These are phyloP conservation scores for Penicillium nordicum DNA, from an alignment of 2,329 filamentous ascomycete species.

Conservation along the genomic window DNA sequence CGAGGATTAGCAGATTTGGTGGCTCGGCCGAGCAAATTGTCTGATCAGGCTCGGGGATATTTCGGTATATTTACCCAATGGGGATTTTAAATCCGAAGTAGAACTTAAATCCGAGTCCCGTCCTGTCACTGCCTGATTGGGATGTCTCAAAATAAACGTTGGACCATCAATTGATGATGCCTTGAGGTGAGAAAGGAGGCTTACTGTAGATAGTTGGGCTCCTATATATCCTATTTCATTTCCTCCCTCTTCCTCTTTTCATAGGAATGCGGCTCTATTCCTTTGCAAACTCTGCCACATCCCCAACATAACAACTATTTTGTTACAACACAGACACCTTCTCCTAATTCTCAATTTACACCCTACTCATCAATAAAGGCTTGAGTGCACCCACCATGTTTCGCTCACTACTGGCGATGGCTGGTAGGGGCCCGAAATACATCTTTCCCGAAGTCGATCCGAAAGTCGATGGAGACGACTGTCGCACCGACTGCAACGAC, in stretches of 20 bases:
- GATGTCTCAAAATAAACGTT: background rate
- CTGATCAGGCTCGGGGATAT: background rate
- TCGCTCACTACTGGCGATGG: background rate
- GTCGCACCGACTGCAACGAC: background rate
- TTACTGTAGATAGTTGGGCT: background rate
- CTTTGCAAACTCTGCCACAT: background rate
- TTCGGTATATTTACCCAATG: background rate
- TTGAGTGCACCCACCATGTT: background rate
- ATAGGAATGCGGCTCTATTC: too few species aligned
- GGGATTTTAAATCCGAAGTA: too few species aligned
- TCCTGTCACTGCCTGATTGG: background rate
- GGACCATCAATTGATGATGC: background rate
- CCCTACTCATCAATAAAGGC: background rate
- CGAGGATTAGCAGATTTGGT: background rate
- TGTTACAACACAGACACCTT: background rate
- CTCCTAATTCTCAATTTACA: background rate
- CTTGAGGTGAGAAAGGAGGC: background rate
- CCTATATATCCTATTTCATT: background rate
- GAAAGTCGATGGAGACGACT: background rate
- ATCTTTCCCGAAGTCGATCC: background rate
- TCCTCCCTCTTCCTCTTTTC: background rate
- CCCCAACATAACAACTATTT: background rate
- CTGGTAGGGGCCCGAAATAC: background rate
- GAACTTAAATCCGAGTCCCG: background rate
- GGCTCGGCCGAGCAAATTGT: background rate